Evolutionary conservation across 2,329 filamentous ascomycete species (phyloP).

Genomic region (Eutypa lata): DNA sequence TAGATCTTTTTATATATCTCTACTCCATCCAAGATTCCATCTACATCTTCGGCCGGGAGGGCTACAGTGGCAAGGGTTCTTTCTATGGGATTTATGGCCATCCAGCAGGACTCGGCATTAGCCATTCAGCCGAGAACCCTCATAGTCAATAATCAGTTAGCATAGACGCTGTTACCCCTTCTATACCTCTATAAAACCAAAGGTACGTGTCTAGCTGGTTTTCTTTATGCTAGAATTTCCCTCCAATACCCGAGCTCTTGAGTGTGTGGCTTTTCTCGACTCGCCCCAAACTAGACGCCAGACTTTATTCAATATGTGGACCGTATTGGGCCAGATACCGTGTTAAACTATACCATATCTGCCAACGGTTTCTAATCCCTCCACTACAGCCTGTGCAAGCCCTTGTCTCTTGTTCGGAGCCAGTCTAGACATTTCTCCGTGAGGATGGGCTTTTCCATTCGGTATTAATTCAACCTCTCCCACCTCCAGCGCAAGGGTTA

Average conservation of each 20-base stretch:
- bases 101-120: conserved; percentile 41
- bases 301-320: conserved; percentile 35
- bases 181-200: conserved; percentile 29
- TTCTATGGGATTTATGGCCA: conserved; percentile 34
- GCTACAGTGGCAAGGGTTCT: conserved; percentile 27
- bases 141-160: conserved; percentile 34
- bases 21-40: conserved; percentile 16
- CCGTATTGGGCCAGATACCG: conserved; percentile 39
- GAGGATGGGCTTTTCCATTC: conserved; percentile 38
- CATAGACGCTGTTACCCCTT: conserved; percentile 33
- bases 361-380: conserved; percentile 24
- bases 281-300: conserved; percentile 31
- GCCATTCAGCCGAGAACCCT: conserved; percentile 47
- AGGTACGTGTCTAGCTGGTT: conserved; percentile 38
- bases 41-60: conserved; percentile 29
- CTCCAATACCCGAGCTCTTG: conserved; percentile 27
- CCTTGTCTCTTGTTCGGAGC: conserved; percentile 40
- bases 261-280: conserved; percentile 32
- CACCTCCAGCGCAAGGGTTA: conserved; percentile 39
- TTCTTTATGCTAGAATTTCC: conserved; percentile 25
- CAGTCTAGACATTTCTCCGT: conserved; percentile 46
- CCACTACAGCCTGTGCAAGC: conserved; percentile 33
- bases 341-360: conserved; percentile 27
- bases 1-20: background rate
- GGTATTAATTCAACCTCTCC: conserved; percentile 48